phyloP scores from a whole-genome alignment of 2,329 filamentous ascomycete species.

The Aotearoamyces nothofagi region DNA sequence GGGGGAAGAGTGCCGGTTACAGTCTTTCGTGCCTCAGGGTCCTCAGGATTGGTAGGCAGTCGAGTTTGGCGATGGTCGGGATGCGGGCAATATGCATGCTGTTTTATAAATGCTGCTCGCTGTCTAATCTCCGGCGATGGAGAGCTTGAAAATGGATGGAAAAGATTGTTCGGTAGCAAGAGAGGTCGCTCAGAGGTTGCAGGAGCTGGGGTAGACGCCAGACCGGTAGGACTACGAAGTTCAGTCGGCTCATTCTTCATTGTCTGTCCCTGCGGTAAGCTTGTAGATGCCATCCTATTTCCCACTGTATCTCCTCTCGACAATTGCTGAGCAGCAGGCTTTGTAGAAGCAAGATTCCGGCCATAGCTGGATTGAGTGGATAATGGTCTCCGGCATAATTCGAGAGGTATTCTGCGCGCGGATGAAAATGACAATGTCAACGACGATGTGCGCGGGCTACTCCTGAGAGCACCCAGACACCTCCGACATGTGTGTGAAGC shows the following conservation, averaged over 20 bases:
- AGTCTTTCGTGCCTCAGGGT: slow-evolving; percentile 44
- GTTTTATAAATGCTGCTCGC: slow-evolving; percentile 79
- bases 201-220: slow-evolving; percentile 9
- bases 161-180: slow-evolving; percentile 57
- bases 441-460: slow-evolving; percentile 6
- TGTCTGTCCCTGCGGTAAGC: slow-evolving; percentile 10
- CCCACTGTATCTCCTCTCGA: slow-evolving; percentile 7
- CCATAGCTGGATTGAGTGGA: not conserved
- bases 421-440: no score
- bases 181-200: slow-evolving; percentile 13
- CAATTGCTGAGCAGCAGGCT: slow-evolving; percentile 6
- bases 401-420: no score
- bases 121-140: slow-evolving; percentile 78
- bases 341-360: slow-evolving; percentile 2
- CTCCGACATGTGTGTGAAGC: slow-evolving; percentile 17
- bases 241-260: slow-evolving; percentile 13
- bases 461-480: slow-evolving; percentile 16
- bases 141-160: slow-evolving; percentile 82
- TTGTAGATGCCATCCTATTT: slow-evolving; percentile 10
- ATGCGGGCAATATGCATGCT: slow-evolving; percentile 89
- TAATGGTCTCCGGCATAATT: slow-evolving; percentile 9
- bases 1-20: slow-evolving; percentile 44
- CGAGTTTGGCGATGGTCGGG: slow-evolving; percentile 70
- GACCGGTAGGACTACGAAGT: slow-evolving; percentile 10
- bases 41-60: slow-evolving; percentile 45